These are phyloP conservation scores for Ophiocytium majus DNA, from an alignment of 352 stramenopile species.

Conservation along the genomic window DNA sequence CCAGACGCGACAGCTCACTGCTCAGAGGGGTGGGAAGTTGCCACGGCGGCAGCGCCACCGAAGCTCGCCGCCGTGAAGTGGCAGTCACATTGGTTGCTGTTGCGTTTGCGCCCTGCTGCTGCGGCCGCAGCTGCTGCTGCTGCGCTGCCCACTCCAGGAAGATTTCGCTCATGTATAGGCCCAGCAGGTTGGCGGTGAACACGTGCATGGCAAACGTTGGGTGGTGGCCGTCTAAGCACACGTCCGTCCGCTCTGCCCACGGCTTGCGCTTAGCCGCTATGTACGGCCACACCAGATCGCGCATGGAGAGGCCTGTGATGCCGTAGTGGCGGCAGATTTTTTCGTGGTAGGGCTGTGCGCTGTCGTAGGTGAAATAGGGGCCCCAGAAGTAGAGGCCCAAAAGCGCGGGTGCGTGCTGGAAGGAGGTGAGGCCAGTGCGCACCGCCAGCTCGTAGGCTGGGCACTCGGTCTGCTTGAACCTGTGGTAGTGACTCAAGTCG, in stretches of 20 bases:
- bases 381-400: constrained; percentile 15
- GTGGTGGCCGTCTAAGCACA: not conserved
- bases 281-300: constrained; percentile 14
- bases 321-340: not conserved
- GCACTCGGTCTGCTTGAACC: not conserved
- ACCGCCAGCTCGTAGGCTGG: constrained; percentile 3
- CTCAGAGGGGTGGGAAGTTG: not conserved
- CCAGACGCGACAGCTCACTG: not conserved
- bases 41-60: too few relatives aligned
- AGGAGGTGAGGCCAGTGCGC: not conserved
- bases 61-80: too few relatives aligned
- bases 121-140: not conserved
- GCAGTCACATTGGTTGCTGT: too few relatives aligned
- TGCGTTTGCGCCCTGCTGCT: not conserved
- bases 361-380: not conserved
- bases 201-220: not conserved
- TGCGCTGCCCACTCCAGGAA: not conserved
- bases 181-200: not conserved
- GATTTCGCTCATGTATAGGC: not conserved
- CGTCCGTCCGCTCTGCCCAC: not conserved
- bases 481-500: constrained; percentile 2
- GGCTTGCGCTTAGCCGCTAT: not conserved
- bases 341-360: constrained; percentile 7
- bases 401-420: constrained; percentile 5
- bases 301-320: not conserved